Conservation (phyloP, 1,284 basidiomycete species). For the Inonotus hispidus region DNA sequence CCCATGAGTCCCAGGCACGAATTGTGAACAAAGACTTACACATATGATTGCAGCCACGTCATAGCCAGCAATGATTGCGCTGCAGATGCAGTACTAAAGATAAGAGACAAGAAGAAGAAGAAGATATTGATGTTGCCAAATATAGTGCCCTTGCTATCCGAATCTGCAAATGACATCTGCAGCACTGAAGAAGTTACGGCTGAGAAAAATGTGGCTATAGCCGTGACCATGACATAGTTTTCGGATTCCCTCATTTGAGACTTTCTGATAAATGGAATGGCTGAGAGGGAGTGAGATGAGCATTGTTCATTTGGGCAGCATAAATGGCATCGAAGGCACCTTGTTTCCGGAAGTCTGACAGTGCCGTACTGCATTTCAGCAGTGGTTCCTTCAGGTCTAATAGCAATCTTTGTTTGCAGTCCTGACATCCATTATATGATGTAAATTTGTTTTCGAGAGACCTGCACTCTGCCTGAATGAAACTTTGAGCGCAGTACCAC, state of each 20-base stretch:
- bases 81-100: constrained; percentile 1
- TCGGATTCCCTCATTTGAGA: constrained; percentile 16
- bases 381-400: too few relatives aligned
- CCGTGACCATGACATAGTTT: constrained; percentile 21
- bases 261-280: constrained; percentile 24
- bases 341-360: constrained; percentile 1
- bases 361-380: too few relatives aligned
- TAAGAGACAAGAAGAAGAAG: neutral
- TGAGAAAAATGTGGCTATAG: constrained; percentile 26
- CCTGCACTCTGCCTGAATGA: too few relatives aligned
- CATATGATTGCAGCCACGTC: neutral
- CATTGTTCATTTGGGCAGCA: neutral
- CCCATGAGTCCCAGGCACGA: neutral
- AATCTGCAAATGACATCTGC: neutral
- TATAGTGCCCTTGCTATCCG: neutral
- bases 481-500: too few relatives aligned
- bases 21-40: neutral
- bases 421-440: too few relatives aligned
- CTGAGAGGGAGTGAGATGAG: constrained; percentile 29
- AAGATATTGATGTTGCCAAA: neutral
- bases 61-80: neutral
- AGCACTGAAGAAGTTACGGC: constrained; percentile 6
- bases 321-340: too few relatives aligned
- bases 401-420: too few relatives aligned
- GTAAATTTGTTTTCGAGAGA: too few relatives aligned